phyloP scores from a whole-genome alignment of 208 protist species.

The Acanthamoeba quina region DNA sequence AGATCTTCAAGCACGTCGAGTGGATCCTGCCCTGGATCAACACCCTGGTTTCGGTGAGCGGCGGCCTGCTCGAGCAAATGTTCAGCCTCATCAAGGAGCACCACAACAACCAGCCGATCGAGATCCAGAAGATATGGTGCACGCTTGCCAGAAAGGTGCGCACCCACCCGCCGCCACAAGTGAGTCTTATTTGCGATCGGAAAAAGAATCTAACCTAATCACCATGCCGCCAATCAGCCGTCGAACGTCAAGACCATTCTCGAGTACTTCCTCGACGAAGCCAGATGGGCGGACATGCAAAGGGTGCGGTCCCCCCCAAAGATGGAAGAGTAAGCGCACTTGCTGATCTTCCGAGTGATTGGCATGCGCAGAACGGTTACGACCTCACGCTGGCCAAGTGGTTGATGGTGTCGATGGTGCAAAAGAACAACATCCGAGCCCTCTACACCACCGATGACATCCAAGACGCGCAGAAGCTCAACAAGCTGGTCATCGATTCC shows the following conservation, averaged over 20 bases:
- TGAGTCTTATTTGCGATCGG: background rate
- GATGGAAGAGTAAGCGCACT: no score
- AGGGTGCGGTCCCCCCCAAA: background rate
- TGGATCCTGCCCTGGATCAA: constrained; percentile 71
- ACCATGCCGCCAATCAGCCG: background rate
- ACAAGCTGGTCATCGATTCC: constrained; percentile 51
- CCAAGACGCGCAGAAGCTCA: constrained; percentile 58
- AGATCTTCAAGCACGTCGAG: constrained; percentile 68
- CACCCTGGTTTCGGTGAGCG: constrained; percentile 38
- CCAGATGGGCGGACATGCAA: constrained; percentile 35
- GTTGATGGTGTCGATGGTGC: constrained; percentile 67
- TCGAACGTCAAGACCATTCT: constrained; percentile 65
- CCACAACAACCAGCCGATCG: constrained; percentile 32
- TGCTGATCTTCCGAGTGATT: background rate
- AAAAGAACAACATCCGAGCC: constrained; percentile 61
- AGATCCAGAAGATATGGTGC: constrained; percentile 69
- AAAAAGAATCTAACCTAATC: background rate
- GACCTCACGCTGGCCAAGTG: constrained; percentile 37
- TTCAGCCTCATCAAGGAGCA: constrained; percentile 68
- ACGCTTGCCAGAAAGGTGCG: constrained; percentile 60
- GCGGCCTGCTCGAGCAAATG: constrained; percentile 46
- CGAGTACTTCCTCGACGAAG: constrained; percentile 70
- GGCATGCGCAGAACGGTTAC: background rate
- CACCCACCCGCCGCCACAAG: background rate
- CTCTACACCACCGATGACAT: constrained; percentile 8